Conservation (phyloP, 805 yeast species). For the Candida rishiriensis region DNA sequence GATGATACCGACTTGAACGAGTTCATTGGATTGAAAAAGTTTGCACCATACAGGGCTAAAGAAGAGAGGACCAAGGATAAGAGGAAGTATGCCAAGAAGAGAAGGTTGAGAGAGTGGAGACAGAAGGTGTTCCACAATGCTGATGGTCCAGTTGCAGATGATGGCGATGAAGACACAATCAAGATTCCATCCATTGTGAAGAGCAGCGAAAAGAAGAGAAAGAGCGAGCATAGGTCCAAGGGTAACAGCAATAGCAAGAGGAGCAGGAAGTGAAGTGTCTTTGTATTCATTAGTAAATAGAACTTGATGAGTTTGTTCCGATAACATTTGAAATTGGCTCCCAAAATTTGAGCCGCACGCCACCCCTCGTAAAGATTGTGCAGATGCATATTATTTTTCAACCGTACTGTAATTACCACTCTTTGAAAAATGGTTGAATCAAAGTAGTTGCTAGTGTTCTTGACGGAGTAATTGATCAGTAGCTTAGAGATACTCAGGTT, state of each 20-base stretch:
- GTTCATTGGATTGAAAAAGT: conserved; percentile 82
- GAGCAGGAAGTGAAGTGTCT: background rate
- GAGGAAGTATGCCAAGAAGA: conserved; percentile 78
- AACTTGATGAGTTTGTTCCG: too few species aligned
- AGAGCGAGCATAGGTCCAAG: conserved; percentile 6
- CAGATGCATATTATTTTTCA: too few species aligned
- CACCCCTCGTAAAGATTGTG: too few species aligned
- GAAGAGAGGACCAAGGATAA: conserved; percentile 72
- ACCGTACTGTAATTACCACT: too few species aligned
- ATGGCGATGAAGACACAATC: conserved; percentile 30
- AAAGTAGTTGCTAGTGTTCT: too few species aligned
- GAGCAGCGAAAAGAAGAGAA: conserved; percentile 22
- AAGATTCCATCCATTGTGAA: conserved; percentile 27
- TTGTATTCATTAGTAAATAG: too few species aligned
- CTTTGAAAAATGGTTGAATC: too few species aligned
- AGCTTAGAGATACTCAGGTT: too few species aligned
- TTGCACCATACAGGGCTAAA: conserved; percentile 85
- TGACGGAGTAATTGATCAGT: too few species aligned
- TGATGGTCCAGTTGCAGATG: conserved; percentile 39
- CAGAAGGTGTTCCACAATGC: conserved; percentile 68
- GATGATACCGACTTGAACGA: conserved; percentile 83
- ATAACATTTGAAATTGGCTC: too few species aligned
- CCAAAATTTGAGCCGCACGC: too few species aligned
- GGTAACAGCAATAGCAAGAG: conserved; percentile 2
- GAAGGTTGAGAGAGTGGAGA: conserved; percentile 85